Percentiles rank a stretch among this genome's conserved stretches.
These are phyloP conservation scores for Penicillium verrucosum DNA, from an alignment of 2,329 filamentous ascomycete genomes.

Conservation along the genomic window DNA sequence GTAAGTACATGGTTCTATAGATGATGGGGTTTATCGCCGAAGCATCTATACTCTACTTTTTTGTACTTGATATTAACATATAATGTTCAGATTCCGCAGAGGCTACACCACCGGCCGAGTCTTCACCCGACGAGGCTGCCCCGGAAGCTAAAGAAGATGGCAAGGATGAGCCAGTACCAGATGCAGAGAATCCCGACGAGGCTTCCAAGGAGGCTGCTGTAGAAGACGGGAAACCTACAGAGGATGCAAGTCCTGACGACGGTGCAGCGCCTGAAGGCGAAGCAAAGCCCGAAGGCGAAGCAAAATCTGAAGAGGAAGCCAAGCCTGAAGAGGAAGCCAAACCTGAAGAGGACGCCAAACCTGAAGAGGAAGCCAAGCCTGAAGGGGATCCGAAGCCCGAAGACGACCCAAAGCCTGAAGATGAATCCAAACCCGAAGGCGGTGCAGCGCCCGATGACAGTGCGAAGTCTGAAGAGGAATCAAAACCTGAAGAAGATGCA, in stretches of 20 bases:
- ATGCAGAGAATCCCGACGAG: conserved; percentile 12
- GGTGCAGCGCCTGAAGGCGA: conserved; percentile 13
- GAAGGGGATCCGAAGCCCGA: neutral
- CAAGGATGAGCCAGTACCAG: conserved; percentile 19
- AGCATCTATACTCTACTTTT: neutral
- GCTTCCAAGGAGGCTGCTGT: conserved; percentile 15
- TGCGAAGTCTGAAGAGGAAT: conserved; percentile 11
- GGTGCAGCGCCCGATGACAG: neutral
- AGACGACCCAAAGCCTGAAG: neutral
- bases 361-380: neutral
- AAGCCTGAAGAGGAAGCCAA: neutral
- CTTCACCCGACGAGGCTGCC: conserved; percentile 19
- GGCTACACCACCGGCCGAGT: conserved; percentile 24
- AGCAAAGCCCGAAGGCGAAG: too few relatives aligned
- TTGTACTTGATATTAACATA: conserved; percentile 13
- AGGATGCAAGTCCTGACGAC: conserved; percentile 12
- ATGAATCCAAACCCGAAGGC: neutral
- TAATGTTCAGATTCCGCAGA: conserved; percentile 26
- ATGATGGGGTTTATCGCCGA: neutral
- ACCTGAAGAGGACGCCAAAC: neutral
- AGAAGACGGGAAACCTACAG: conserved; percentile 12
- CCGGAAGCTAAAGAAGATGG: conserved; percentile 25
- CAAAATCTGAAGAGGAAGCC: conserved; percentile 11
- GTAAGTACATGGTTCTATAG: conserved; percentile 23
- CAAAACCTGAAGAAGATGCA: conserved; percentile 13